Conservation (phyloP, 768 basidiomycete species). For the Hygrophoropsis aurantiaca region DNA sequence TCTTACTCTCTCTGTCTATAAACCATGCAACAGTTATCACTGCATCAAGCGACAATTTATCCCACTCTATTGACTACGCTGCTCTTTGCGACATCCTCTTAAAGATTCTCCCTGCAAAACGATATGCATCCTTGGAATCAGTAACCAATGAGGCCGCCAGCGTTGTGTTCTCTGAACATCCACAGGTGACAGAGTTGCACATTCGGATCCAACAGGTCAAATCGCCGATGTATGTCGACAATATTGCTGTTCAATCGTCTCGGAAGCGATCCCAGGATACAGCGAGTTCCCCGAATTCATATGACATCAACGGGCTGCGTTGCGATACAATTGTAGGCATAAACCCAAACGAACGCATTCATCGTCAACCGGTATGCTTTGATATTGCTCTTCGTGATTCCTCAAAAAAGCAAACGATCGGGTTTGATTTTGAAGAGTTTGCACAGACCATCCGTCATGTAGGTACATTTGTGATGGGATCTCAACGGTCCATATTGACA, state of each 20-base stretch:
- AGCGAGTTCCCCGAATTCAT: constrained; percentile 19
- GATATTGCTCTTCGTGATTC: constrained; percentile 47
- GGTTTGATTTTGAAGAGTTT: constrained; percentile 17
- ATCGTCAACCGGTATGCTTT: constrained; percentile 60
- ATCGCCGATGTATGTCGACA: constrained; percentile 50
- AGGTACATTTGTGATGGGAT: not conserved
- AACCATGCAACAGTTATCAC: constrained; percentile 48
- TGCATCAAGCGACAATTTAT: constrained; percentile 53
- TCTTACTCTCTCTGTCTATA: constrained; percentile 52
- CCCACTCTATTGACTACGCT: constrained; percentile 66
- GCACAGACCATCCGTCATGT: constrained; percentile 33
- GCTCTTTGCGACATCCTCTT: constrained; percentile 31
- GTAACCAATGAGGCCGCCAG: constrained; percentile 43
- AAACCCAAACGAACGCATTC: constrained; percentile 60
- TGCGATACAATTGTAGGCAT: constrained; percentile 66
- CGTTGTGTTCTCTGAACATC: constrained; percentile 35
- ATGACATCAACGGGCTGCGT: constrained; percentile 38
- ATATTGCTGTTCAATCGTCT: constrained; percentile 40
- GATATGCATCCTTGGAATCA: constrained; percentile 45
- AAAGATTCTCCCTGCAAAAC: constrained; percentile 17
- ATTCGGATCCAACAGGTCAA: constrained; percentile 49
- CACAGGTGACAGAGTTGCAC: constrained; percentile 34
- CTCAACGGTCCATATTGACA: too few relatives aligned
- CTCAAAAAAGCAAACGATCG: not conserved
- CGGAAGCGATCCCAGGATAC: constrained; percentile 18